Base-by-base conservation (phyloP, 768 basidiomycete species). In the Infundibulicybe gibba region DNA sequence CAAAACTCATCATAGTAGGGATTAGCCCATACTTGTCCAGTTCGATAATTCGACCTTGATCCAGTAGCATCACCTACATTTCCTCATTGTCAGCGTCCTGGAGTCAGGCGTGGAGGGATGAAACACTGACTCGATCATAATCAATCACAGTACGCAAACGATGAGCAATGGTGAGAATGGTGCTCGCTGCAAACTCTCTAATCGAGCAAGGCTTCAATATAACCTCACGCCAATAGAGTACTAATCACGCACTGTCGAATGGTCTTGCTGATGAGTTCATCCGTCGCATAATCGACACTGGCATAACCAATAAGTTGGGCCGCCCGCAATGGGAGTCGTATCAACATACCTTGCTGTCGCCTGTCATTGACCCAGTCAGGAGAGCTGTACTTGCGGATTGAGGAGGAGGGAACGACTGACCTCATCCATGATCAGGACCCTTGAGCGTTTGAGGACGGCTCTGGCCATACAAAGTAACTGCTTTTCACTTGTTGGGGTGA, bases 381-480 rank as follows among this genome's bases (percentile, higher is more conserved):
- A 45, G 30, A 16, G 12, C 10, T 48, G 14, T 46, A 25, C 15
- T 32, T n/a, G 35, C n/a, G 10, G n/a, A 19, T 38, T 4, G 10
- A 38, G 4, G 10, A 38, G 35, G 10, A 19, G 10, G 14, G 35
- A 25, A n/a, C 14, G 16, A 61, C 74, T 21, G 54, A 82, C 86
- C 65, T 92, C 90, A 55, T 91, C 90, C 90, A 92, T 91, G 50
- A 92, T 76, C 20, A 92, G 64, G 12, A 93, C 71, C 55, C 78
- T 89, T 34, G 87, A 83, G 6, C 86, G 74, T 61, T 87, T 87
- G 19, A 93, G 62, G 50, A 93, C 90, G 2, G 90, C 89, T 45
- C 90, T 75, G 5, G 90, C 90, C 89, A 93, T 90, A 60, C 90
- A 90, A 6, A 92, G 70, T 16, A 92, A 63, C 62, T 92, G 90